phyloP scores from a whole-genome alignment of 2,329 filamentous ascomycete genomes.

The Xylariales sp. region DNA sequence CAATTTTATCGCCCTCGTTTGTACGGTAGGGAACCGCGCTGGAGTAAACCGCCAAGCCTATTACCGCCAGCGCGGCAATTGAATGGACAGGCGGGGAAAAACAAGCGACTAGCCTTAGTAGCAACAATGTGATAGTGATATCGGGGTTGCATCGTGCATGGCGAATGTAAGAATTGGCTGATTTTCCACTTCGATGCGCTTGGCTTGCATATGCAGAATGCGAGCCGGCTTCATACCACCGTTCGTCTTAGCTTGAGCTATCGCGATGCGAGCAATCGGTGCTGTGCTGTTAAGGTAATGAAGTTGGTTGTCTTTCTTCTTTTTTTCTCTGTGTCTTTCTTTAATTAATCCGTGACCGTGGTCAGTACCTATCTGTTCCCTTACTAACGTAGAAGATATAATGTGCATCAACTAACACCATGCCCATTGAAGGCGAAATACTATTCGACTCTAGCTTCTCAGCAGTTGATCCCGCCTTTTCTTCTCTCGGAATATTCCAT shows the following conservation, averaged over 20 bases:
- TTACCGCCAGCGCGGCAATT: conserved; percentile 37
- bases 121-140: conserved; percentile 42
- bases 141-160: conserved; percentile 48
- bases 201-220: conserved; percentile 6
- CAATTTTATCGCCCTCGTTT: background rate
- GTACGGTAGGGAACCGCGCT: background rate
- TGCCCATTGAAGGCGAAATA: background rate
- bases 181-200: conserved; percentile 26
- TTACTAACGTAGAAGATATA: background rate
- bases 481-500: too few relatives aligned
- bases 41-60: conserved; percentile 2
- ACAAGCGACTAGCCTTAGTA: conserved; percentile 23
- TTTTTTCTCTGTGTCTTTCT: background rate
- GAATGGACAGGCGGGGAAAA: conserved; percentile 28
- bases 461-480: too few relatives aligned
- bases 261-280: background rate
- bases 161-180: conserved; percentile 25
- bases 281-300: background rate
- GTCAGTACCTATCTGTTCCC: background rate
- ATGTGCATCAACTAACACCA: background rate
- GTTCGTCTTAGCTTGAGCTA: conserved; percentile 1
- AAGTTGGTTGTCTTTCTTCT: too few relatives aligned
- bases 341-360: background rate
- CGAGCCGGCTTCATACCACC: background rate
- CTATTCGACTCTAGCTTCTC: too few relatives aligned